Percentiles rank a stretch among this genome's conserved stretches.
Conservation (phyloP, 441 rosid species). For the Daphne laureola region DNA sequence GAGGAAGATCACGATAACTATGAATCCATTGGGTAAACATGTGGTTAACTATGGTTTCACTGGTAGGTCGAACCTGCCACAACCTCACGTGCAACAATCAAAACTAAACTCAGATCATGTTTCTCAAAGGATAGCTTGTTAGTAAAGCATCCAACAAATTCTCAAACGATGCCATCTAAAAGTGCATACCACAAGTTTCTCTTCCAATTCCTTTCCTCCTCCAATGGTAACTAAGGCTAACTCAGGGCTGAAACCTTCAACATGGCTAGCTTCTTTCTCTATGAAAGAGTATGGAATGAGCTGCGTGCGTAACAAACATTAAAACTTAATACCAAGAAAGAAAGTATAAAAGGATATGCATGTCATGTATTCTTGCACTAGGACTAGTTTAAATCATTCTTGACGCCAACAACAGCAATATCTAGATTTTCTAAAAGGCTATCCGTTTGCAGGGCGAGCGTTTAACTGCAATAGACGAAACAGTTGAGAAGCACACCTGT, state of each 20-base stretch:
- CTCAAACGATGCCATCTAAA: constrained; percentile 1
- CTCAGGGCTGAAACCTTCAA: constrained; percentile 92
- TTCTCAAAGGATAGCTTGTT: constrained; percentile 15
- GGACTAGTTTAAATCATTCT: too few relatives aligned
- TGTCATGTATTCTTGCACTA: too few relatives aligned
- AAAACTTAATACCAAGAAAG: constrained; percentile 1
- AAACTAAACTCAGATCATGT: constrained; percentile 52
- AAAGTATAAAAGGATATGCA: too few relatives aligned
- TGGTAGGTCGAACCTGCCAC: constrained; percentile 96
- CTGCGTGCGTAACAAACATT: constrained; percentile 28
- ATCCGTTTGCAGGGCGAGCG: too few relatives aligned
- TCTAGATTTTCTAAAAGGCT: too few relatives aligned
- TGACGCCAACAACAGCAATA: too few relatives aligned
- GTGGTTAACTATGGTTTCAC: constrained; percentile 92
- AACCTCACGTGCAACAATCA: constrained; percentile 80
- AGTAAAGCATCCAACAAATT: neutral
- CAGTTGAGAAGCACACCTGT: constrained; percentile 38
- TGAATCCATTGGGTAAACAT: constrained; percentile 97
- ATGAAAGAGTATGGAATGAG: constrained; percentile 92
- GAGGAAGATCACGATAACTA: constrained; percentile 90
- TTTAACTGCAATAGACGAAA: neutral
- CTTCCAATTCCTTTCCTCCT: constrained; percentile 88
- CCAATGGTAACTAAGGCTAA: constrained; percentile 82
- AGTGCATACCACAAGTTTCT: constrained; percentile 81
- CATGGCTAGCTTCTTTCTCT: constrained; percentile 95